Evolutionary conservation across 2,329 filamentous ascomycete species (phyloP).

Genomic region (Colletotrichum graminicola): DNA sequence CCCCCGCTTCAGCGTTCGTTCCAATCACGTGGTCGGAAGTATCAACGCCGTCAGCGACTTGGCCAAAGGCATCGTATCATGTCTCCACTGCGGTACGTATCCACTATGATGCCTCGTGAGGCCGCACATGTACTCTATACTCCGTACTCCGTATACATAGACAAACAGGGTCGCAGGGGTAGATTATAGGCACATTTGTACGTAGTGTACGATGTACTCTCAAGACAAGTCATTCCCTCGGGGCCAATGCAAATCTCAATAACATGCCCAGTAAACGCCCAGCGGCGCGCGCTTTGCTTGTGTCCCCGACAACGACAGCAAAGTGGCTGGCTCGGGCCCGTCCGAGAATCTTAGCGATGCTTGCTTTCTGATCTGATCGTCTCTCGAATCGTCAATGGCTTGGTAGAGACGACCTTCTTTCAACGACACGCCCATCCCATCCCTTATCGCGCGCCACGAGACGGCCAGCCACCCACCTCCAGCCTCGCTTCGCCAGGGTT

Average conservation of each 20-base stretch:
- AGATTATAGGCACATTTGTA: too few relatives aligned
- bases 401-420: conserved; percentile 26
- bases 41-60: conserved; percentile 4
- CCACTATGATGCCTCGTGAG: background rate
- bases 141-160: too few relatives aligned
- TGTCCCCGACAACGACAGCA: background rate
- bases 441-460: background rate
- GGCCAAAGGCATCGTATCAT: conserved; percentile 2
- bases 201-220: too few relatives aligned
- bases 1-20: background rate
- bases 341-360: background rate
- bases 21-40: conserved; percentile 18
- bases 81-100: background rate
- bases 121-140: too few relatives aligned
- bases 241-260: too few relatives aligned
- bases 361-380: background rate
- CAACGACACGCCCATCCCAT: conserved; percentile 28
- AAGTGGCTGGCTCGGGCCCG: conserved; percentile 26
- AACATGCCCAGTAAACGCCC: background rate
- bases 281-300: background rate
- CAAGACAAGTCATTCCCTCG: too few relatives aligned
- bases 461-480: too few relatives aligned
- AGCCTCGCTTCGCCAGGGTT: background rate
- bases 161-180: too few relatives aligned
- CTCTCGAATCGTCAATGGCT: background rate